Evolutionary conservation across 352 stramenopile genomes (phyloP).

Genomic region (Phytophthora pseudosyringae): DNA sequence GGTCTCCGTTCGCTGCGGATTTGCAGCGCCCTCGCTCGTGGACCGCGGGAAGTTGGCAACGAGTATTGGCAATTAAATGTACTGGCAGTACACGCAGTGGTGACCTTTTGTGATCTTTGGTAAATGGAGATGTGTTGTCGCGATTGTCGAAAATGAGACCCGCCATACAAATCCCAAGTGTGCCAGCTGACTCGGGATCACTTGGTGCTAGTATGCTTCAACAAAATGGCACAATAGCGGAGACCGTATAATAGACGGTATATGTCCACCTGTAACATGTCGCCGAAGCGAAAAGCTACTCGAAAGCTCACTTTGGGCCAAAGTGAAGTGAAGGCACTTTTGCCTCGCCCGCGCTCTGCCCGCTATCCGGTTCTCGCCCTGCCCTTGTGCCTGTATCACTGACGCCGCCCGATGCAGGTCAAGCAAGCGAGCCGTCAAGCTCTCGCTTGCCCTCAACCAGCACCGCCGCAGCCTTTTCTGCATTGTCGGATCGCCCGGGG

Average conservation of each 20-base stretch:
- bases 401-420: constrained; percentile 10
- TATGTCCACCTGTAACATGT: not conserved
- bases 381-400: constrained; percentile 28
- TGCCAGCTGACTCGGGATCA: constrained; percentile 5
- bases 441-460: constrained; percentile 2
- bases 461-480: constrained; percentile 27
- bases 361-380: constrained; percentile 31
- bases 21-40: not conserved
- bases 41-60: too few relatives aligned
- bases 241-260: too few relatives aligned
- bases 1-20: not conserved
- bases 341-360: not conserved
- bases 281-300: not conserved
- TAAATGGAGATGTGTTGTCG: not conserved
- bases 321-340: not conserved
- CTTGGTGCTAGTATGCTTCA: too few relatives aligned
- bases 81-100: too few relatives aligned
- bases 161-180: constrained; percentile 23
- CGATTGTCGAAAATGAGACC: constrained; percentile 13
- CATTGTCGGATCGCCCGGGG: constrained; percentile 32
- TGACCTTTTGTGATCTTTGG: too few relatives aligned
- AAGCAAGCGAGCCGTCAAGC: constrained; percentile 29
- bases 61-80: too few relatives aligned
- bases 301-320: too few relatives aligned
- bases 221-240: too few relatives aligned